Evolutionary conservation across 2,329 filamentous ascomycete genomes (phyloP).

Genomic region (Phialocephala subalpina): DNA sequence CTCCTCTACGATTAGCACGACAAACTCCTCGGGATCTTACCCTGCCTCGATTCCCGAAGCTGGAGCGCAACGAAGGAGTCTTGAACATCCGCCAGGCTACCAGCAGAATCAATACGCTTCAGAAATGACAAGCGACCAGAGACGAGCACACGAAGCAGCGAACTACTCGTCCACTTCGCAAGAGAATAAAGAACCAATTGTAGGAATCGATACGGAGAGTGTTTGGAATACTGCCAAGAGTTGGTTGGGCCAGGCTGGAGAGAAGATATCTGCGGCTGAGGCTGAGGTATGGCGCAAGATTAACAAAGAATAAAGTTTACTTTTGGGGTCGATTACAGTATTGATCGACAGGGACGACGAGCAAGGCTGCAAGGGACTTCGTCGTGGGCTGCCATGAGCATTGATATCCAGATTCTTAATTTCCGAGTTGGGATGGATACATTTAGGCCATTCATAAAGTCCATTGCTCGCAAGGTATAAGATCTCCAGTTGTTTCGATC

Average conservation of each 20-base stretch:
- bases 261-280: conserved; percentile 65
- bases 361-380: not conserved
- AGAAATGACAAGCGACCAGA: conserved; percentile 58
- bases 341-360: conserved; percentile 23
- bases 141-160: conserved; percentile 37
- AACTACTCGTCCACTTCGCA: conserved; percentile 7
- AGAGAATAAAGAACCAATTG: conserved; percentile 10
- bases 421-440: conserved; percentile 6
- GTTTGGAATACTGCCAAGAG: conserved; percentile 66
- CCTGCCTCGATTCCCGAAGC: conserved; percentile 33
- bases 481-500: conserved; percentile 3
- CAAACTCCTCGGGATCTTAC: conserved; percentile 37
- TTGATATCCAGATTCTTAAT: conserved; percentile 11
- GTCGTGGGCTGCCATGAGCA: not conserved
- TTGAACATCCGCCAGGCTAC: conserved; percentile 55
- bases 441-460: not conserved
- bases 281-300: conserved; percentile 69
- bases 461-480: conserved; percentile 2
- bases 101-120: conserved; percentile 62
- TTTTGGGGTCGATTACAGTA: conserved; percentile 21
- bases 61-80: conserved; percentile 31
- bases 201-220: conserved; percentile 49
- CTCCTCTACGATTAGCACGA: conserved; percentile 53
- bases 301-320: conserved; percentile 53
- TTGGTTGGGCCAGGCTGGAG: conserved; percentile 63